Conservation (phyloP, 805 yeast genomes). For the Teunomyces cretensis region DNA sequence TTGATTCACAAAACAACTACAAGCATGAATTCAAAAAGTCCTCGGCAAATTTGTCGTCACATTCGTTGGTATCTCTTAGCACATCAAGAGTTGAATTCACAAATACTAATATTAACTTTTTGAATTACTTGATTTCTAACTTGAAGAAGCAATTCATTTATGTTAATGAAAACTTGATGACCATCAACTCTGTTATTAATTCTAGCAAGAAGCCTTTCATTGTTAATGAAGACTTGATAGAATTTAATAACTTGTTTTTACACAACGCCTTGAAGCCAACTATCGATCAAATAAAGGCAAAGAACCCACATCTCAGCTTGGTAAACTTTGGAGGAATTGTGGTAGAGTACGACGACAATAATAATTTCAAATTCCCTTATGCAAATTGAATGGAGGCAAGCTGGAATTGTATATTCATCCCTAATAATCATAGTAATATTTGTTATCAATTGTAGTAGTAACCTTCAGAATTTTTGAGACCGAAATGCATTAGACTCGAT, state of each 20-base stretch:
- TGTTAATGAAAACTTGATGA: slow-evolving; percentile 16
- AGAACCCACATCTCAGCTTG: slow-evolving; percentile 7
- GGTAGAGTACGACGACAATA: slow-evolving; percentile 8
- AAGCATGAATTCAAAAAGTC: slow-evolving; percentile 11
- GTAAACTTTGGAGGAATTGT: slow-evolving; percentile 19
- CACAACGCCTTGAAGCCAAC: slow-evolving; percentile 13
- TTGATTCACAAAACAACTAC: slow-evolving; percentile 12
- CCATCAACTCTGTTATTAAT: slow-evolving; percentile 18
- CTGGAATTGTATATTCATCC: slow-evolving; percentile 1
- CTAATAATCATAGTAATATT: background rate
- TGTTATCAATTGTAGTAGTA: background rate
- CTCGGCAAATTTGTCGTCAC: background rate
- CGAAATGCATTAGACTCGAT: background rate
- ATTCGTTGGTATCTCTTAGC: background rate
- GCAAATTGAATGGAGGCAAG: background rate
- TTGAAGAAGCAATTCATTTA: slow-evolving; percentile 19
- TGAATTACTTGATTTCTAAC: slow-evolving; percentile 15
- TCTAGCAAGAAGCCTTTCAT: slow-evolving; percentile 16
- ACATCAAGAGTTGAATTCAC: slow-evolving; percentile 8
- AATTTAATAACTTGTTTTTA: slow-evolving; percentile 13
- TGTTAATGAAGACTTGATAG: slow-evolving; percentile 9
- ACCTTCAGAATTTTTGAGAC: background rate
- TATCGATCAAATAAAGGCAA: slow-evolving; percentile 6
- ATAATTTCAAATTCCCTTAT: background rate
- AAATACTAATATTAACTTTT: slow-evolving; percentile 14